Evolutionary conservation across 1,284 basidiomycete species (phyloP), one percentile per base, ranked within the genome.

Genomic region (Ceratorhiza oryzae-sativae): DNA sequence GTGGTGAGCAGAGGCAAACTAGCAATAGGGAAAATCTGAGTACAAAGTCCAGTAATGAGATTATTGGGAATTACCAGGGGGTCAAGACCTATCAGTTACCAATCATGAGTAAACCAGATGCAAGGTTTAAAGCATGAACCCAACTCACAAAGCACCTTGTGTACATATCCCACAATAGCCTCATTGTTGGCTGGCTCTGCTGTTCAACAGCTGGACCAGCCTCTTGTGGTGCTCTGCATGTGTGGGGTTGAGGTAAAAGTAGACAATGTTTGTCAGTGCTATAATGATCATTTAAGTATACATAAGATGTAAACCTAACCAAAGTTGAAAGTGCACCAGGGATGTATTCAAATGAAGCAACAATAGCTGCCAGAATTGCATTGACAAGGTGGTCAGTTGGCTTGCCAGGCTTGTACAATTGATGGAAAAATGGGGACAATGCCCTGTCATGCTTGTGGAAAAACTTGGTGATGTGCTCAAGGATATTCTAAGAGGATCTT

Each of bases 351-450:
- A 88, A 87, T 3, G 87, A 86, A 3, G 86, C 81, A 25, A 86
- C 85, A 68, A 92, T 85, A 80, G 92, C 81, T 34, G 90, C 90
- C 39, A 93, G 79, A 46, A 92, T 81, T 36, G 86, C 85, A 77
- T 91, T 91, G 10, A 87, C 84, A 15, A 90, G 80, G 68, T 88
- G 84, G 62, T 90, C 87, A 1, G 81, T 80, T 3, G 86, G 83
- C 51, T 84, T 83, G 2, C 87, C 87, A 30, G 87, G 79, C n/a
- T 83, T 84, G 41, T 84, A 81, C 32, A 93, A 81, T 4, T 85
- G 84, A 75, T 86, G 85, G 72, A 87, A 81, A 53, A 91, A 78
- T 41, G 85, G 84, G 39, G 85, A 82, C 15, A 51, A 36, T 18
- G 59, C 45, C 30, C 82, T 81, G 15, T 75, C 78, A 77, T 84